A percentile compares a stretch with the other conserved stretches of the same genome.
Evolutionary conservation across 257 asterid genomes (phyloP).

Genomic region (Nemophila menziesii): DNA sequence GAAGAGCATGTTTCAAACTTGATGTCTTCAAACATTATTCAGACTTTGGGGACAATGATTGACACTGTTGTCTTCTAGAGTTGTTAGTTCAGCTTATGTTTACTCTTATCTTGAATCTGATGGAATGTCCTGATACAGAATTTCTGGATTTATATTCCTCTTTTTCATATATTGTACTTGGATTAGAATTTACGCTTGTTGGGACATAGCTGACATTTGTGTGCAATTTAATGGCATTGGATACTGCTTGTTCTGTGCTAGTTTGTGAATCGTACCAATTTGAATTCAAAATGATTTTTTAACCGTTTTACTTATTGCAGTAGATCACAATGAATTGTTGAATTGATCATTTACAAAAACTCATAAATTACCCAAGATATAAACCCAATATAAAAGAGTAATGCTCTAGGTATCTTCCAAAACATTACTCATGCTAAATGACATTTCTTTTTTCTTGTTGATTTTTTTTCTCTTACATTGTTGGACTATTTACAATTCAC

Average conservation of each 20-base stretch:
- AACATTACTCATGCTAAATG: too few species aligned
- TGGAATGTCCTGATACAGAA: neutral
- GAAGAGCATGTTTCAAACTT: constrained; percentile 87
- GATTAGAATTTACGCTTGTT: neutral
- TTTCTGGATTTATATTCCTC: neutral
- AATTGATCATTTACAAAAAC: too few species aligned
- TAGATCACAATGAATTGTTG: too few species aligned
- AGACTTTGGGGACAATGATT: constrained; percentile 84
- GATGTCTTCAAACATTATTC: constrained; percentile 93
- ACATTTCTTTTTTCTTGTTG: too few species aligned
- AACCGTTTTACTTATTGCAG: too few species aligned
- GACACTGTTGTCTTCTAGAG: constrained; percentile 82
- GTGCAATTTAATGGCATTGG: neutral
- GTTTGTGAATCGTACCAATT: neutral
- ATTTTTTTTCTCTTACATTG: too few species aligned
- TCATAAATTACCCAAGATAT: too few species aligned
- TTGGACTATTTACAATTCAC: too few species aligned
- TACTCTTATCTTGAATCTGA: neutral
- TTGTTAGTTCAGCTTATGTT: neutral
- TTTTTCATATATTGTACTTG: neutral
- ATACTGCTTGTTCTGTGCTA: too few species aligned
- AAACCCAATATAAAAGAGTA: too few species aligned
- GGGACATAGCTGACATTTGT: neutral
- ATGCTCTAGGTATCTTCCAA: too few species aligned
- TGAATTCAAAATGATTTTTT: too few species aligned